Conservation (phyloP, 176 grass and related monocot species). For the Sorghum bicolor region DNA sequence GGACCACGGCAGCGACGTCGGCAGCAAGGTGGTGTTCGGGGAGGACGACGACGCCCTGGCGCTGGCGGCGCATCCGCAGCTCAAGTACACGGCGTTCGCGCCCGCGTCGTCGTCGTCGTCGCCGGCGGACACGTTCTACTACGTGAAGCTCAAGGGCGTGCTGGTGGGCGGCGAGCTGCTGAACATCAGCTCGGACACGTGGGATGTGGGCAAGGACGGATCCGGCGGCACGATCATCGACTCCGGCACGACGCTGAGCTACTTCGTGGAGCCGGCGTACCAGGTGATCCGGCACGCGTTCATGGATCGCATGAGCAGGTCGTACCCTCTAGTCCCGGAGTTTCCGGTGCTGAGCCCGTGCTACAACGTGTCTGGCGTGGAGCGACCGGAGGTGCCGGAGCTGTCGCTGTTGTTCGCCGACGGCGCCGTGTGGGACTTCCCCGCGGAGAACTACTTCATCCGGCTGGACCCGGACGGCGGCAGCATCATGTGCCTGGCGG, state of each 20-base stretch:
- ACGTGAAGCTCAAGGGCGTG: conserved; percentile 55
- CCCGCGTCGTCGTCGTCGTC: background rate
- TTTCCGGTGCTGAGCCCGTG: conserved; percentile 77
- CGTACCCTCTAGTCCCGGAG: conserved; percentile 46
- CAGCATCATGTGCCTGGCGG: conserved; percentile 71
- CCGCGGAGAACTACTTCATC: conserved; percentile 89
- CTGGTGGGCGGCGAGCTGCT: conserved; percentile 58
- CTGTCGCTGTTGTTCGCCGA: conserved; percentile 61
- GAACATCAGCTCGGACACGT: conserved; percentile 32
- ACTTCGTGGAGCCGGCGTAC: conserved; percentile 83
- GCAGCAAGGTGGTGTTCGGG: conserved; percentile 84
- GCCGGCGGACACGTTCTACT: conserved; percentile 76
- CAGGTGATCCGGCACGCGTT: conserved; percentile 59
- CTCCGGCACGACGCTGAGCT: conserved; percentile 93
- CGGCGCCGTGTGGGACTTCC: conserved; percentile 85
- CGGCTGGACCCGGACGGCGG: conserved; percentile 62
- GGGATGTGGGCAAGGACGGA: conserved; percentile 40
- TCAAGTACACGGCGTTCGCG: conserved; percentile 85
- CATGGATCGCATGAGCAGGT: conserved; percentile 29
- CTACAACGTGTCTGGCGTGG: conserved; percentile 77
- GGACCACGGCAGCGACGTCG: conserved; percentile 68
- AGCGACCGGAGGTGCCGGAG: conserved; percentile 62
- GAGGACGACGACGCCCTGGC: conserved; percentile 42
- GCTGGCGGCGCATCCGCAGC: conserved; percentile 40
- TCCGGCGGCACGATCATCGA: conserved; percentile 82